Base-by-base conservation (phyloP, 108 stramenopile species). In the Licmophora abbreviata region DNA sequence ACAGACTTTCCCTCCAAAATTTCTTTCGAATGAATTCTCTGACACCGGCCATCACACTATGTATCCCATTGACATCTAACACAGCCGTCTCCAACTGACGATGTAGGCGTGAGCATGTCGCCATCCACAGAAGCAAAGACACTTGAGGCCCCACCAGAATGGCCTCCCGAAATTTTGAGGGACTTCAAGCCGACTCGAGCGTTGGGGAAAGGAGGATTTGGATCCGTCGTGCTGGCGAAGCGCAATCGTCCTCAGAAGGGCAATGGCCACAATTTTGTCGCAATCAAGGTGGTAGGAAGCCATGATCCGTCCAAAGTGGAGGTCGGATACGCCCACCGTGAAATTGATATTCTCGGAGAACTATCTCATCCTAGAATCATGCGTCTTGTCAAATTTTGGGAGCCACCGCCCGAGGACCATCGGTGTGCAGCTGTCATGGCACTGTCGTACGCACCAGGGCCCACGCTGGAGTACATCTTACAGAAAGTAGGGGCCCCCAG, bases 351-450 rank as follows among this genome's bases (percentile, higher is more conserved):
- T 28, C 44, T 79, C 29, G 41, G 56, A 48, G 64, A 74, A 32
- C 34, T 81, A 14, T 18, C 34, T 27, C 79, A 85, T 66, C 75
- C 77, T 1, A 66, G 70, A 32, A 85, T 90, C 64, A 65, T 90
- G 46, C 59, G 60, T n/a, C 49, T 81, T 17, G 17, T 64, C 25
- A 69, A 84, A 20, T 44, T 48, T 46, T 62, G 61, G 57, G 48
- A 67, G 27, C 44, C 54, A n/a, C 32, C 33, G 12, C 8, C 21
- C 2, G 30, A 48, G 10, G 46, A 44, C 44, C 1, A 15, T 15
- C 8, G 22, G 12, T 32, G 28, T 15, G 29, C 47, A 10, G 46
- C 48, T 4, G 63, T 54, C 11, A 54, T 73, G 44, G 64, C 52
- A 5, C 38, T 73, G 41, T 40, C 40, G 6, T 66, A 73, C 42